Percentiles rank a stretch among this genome's conserved stretches.
Evolutionary conservation across 2,329 filamentous ascomycete genomes (phyloP).

Genomic region (Leptographium radiaticola): DNA sequence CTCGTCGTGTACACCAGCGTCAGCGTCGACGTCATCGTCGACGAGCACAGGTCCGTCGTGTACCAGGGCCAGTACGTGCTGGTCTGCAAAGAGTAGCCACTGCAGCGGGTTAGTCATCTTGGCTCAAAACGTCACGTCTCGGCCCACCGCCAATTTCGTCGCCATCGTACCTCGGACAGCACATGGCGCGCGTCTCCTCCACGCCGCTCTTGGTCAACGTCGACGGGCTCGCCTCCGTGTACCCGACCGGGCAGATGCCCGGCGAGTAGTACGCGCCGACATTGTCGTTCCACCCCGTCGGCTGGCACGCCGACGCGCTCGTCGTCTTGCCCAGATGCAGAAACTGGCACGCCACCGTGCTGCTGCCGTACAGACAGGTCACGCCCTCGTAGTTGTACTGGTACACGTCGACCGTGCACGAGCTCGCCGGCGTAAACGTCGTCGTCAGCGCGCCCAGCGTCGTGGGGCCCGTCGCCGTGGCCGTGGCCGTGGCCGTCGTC

Average conservation of each 20-base stretch:
- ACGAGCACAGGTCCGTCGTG: constrained; percentile 3
- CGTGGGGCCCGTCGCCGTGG: background rate
- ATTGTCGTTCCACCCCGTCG: background rate
- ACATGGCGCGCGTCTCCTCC: constrained; percentile 3
- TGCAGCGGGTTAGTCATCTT: background rate
- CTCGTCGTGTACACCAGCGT: constrained; percentile 1
- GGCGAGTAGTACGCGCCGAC: constrained; percentile 4
- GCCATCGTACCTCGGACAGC: constrained; percentile 4
- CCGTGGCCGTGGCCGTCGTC: background rate
- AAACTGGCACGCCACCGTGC: background rate
- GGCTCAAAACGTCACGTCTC: background rate
- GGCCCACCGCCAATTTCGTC: background rate
- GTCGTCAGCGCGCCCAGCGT: constrained; percentile 2
- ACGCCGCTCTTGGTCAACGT: background rate
- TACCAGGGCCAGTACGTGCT: background rate
- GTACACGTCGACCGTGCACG: constrained; percentile 4
- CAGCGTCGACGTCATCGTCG: background rate
- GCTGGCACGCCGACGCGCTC: constrained; percentile 1
- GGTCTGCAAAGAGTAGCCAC: constrained; percentile 3
- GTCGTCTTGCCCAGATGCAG: constrained; percentile 3
- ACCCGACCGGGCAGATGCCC: constrained; percentile 6
- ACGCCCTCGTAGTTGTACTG: background rate
- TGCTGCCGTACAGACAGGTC: background rate
- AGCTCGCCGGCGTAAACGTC: constrained; percentile 3
- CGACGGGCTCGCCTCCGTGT: constrained; percentile 1